These are phyloP conservation scores for Torulaspora indica DNA, from an alignment of 805 yeast genomes.

Conservation along the genomic window DNA sequence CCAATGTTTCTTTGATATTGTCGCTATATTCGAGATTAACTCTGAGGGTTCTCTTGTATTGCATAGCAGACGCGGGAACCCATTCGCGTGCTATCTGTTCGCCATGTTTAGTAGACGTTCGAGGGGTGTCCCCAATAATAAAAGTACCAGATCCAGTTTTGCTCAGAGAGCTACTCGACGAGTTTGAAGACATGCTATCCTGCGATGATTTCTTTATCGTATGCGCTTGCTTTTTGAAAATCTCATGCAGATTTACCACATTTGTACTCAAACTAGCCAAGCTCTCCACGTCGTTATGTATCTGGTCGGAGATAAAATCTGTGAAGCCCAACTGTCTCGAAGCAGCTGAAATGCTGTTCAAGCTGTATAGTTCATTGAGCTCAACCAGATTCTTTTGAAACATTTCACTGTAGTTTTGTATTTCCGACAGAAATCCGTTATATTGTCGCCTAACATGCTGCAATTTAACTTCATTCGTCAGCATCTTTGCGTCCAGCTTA, in stretches of 20 bases:
- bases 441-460: conserved; percentile 27
- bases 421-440: conserved; percentile 11
- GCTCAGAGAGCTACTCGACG: conserved; percentile 13
- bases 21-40: conserved; percentile 42
- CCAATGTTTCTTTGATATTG: conserved; percentile 45
- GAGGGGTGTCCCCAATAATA: conserved; percentile 7
- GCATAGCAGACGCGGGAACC: conserved; percentile 32
- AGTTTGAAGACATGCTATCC: conserved; percentile 11
- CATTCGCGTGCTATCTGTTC: conserved; percentile 29
- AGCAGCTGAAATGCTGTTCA: conserved; percentile 15
- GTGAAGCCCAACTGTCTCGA: conserved; percentile 29
- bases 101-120: conserved; percentile 17
- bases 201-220: conserved; percentile 19
- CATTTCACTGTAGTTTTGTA: conserved; percentile 14
- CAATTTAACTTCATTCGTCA: conserved; percentile 26
- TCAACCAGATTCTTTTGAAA: conserved; percentile 23
- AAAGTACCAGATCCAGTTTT: conserved; percentile 13
- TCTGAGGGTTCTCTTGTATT: conserved; percentile 33
- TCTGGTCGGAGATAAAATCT: conserved; percentile 28
- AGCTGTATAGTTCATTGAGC: conserved; percentile 29
- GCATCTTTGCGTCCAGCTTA: conserved; percentile 35
- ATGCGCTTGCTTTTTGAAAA: conserved; percentile 31
- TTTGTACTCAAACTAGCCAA: conserved; percentile 26
- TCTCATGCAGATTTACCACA: conserved; percentile 21
- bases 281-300: conserved; percentile 33